Conservation (phyloP, 2,329 filamentous ascomycete species). For the Exophiala sp. region DNA sequence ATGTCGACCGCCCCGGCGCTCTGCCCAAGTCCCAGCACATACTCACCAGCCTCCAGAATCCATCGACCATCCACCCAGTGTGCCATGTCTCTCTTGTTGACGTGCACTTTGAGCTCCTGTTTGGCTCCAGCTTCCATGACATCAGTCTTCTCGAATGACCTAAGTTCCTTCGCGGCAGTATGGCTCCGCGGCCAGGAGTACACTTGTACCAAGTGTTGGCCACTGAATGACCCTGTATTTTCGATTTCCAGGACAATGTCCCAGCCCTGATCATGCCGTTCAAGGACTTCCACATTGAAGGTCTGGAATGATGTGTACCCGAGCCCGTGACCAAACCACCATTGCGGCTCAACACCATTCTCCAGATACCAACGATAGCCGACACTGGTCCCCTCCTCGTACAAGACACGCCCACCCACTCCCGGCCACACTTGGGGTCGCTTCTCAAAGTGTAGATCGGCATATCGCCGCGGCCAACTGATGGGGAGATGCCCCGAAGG, state of each 20-base stretch:
- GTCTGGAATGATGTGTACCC: slow-evolving; percentile 65
- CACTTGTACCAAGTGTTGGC: neutral
- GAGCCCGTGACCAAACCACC: slow-evolving; percentile 72
- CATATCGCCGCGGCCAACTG: slow-evolving; percentile 59
- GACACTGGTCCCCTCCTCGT: slow-evolving; percentile 72
- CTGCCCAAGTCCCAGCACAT: no score
- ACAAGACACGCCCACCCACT: slow-evolving; percentile 59
- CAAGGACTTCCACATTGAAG: neutral
- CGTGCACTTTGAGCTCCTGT: no score
- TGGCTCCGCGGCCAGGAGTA: neutral
- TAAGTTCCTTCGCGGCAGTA: no score
- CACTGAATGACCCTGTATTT: neutral
- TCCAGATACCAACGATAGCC: slow-evolving; percentile 76
- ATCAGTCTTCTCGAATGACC: no score
- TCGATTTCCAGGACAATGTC: neutral
- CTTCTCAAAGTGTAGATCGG: slow-evolving; percentile 49
- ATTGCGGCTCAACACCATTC: slow-evolving; percentile 56
- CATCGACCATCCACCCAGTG: no score
- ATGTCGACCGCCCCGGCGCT: no score
- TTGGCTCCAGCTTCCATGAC: no score
- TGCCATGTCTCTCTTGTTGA: no score
- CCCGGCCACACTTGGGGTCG: slow-evolving; percentile 69
- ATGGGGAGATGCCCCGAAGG: slow-evolving; percentile 69
- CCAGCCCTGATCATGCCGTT: neutral
- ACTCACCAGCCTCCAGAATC: no score